Evolutionary conservation across 345 rosid genomes (phyloP).

Genomic region (Ceriops zippeliana): DNA sequence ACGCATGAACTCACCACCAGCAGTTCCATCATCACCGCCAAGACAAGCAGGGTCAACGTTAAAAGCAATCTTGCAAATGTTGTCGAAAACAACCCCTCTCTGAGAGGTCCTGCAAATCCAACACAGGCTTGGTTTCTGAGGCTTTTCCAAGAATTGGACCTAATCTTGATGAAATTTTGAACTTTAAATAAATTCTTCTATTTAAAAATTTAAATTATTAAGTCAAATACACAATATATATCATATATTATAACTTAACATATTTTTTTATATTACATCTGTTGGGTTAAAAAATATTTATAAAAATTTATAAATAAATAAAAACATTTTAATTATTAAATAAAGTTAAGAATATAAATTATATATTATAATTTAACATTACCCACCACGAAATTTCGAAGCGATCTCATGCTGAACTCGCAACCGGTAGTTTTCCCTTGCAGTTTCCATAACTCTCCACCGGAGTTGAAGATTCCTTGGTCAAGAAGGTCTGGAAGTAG

Average conservation of each 20-base stretch:
- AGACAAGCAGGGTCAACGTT: constrained; percentile 23
- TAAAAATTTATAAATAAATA: no score
- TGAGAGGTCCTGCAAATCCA: constrained; percentile 23
- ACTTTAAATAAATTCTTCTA: not conserved
- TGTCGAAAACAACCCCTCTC: constrained; percentile 23
- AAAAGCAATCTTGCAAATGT: constrained; percentile 29
- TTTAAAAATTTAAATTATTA: no score
- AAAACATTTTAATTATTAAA: no score
- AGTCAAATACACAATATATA: no score
- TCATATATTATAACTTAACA: no score
- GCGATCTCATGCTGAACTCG: constrained; percentile 41
- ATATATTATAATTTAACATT: constrained; percentile 7
- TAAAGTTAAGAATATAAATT: no score
- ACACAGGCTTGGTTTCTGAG: not conserved
- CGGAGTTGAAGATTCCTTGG: constrained; percentile 45
- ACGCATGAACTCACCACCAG: constrained; percentile 17
- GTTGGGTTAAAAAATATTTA: no score
- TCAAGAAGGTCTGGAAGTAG: constrained; percentile 41
- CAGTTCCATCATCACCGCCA: constrained; percentile 10
- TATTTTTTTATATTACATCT: no score
- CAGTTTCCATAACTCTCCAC: constrained; percentile 36
- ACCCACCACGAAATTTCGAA: constrained; percentile 31
- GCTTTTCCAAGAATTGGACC: constrained; percentile 28
- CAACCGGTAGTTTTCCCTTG: constrained; percentile 45
- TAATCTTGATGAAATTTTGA: constrained; percentile 21